Base-by-base conservation (phyloP, 768 basidiomycete species). In the Bullera alba region DNA sequence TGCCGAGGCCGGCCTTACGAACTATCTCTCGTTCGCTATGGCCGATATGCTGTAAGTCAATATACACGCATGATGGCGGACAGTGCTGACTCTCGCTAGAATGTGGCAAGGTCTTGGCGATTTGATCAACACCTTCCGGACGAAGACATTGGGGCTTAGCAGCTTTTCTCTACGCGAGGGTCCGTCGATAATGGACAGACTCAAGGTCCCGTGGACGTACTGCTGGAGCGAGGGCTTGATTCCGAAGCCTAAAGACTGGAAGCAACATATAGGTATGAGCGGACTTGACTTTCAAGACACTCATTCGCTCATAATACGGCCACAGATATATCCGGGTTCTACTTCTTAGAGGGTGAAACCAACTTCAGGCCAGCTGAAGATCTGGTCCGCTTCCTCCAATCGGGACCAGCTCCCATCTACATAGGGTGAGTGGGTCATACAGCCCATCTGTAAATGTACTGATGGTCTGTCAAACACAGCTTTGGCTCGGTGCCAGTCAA, bases 401-500 rank as follows among this genome's bases (percentile, higher is more conserved):
- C 72, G 1, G 81, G 81, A 26, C 72, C 75, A 6, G 59, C 80
- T 1, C 81, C 82, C 1, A 72, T 83, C 8, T 83, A 82, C 58
- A 80, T 83, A 47, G 82, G 81, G 78, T 79, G 50, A 15, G 69
- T 53, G 30, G 3, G 6, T 17, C n/a, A 19, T 21, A 35, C 15
- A 1, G 39, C n/a, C 19, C 32, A 8, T 7, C 14, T 23, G 17
- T 21, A 17, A 38, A 23, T 7, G 37, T 35, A 8, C 26, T 21
- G 53, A 78, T n/a, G n/a, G n/a, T 78, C 39, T 51, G 10, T 17
- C 25, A n/a, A 16, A 3, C 17, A 21, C 58, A 80, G 80, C 12
- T 83, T 83, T 61, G 81, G 82, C 10, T 81, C 80, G 0, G 79
- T 83, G 2, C 79, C 80, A 2, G 79, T 83, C 1, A 76, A 79